Base-by-base conservation (phyloP, 495 filamentous ascomycete species). In the Penicillium dipodomyicola region DNA sequence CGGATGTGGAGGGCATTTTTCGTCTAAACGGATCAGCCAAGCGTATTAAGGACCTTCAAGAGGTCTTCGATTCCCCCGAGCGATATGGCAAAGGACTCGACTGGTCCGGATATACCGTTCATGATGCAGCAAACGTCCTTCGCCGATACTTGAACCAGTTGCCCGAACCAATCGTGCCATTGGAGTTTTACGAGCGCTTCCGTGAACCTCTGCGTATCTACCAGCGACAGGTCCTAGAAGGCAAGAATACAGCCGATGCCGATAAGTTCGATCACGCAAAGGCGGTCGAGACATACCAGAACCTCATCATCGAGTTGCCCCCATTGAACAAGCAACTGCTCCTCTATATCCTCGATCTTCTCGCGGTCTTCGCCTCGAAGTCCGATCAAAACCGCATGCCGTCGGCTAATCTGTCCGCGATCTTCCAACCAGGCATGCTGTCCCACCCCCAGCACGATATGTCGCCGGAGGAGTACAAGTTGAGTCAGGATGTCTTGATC, bases 301-400 rank as follows among this genome's bases (percentile, higher is more conserved):
- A 84, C 56, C 77, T 97, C 25, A 99, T 99, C 68, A 90, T 89
- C 22, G 90, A 97, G 66, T 79, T 99, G 15, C 94, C 94, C 7
- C 88, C 93, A 4, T 77, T 99, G 22, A 99, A 99, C 70, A 87
- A 92, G 55, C 94, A 99, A 72, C 73, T 99, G 12, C 84, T 99
- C 23, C 82, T 99, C 22, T 99, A 99, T 67, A 96, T 99, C 58
- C 82, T 99, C 30, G 94, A 99, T 72, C 81, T 99, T n/a, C 82
- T 99, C 32, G 95, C 94, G 11, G 94, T 99, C 14, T 99, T 99
- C 64, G 92, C 95, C 14, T 95, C 94, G 52, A 99, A 99, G 75
- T 88, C 92, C 0, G 94, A 99, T 57, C 83, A 91, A 53, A 99
- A 99, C 69, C 85, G 92, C 43, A 99, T 99, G 94, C 95, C 85